A percentile compares a stretch with the other conserved stretches of the same genome.
phyloP scores from a whole-genome alignment of 108 stramenopile species.

The Poteriospumella lacustris region DNA sequence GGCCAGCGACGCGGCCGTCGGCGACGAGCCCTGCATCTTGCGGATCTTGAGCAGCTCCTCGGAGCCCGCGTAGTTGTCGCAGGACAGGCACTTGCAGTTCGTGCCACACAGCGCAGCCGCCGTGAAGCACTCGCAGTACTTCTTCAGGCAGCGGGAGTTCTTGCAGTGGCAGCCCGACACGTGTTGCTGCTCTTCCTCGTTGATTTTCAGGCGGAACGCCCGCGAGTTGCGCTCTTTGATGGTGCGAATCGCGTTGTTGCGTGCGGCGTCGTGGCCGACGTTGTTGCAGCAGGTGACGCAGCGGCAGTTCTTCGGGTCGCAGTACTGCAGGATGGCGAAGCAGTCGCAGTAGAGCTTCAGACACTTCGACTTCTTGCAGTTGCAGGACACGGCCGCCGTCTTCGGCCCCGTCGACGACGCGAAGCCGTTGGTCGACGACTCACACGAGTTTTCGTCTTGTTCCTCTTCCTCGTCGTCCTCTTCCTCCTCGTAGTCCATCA shows the following conservation, averaged over 20 bases:
- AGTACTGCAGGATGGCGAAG: conserved; percentile 73
- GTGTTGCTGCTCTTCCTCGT: conserved; percentile 28
- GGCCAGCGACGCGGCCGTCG: too few relatives aligned
- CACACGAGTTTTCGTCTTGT: too few relatives aligned
- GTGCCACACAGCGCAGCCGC: conserved; percentile 69
- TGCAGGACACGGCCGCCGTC: conserved; percentile 69
- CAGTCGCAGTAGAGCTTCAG: conserved; percentile 94
- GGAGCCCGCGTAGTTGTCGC: conserved; percentile 64
- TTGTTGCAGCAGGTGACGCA: conserved; percentile 78
- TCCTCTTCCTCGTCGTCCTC: too few relatives aligned
- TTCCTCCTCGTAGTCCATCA: too few relatives aligned
- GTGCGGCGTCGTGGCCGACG: conserved; percentile 64
- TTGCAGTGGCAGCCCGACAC: conserved; percentile 43
- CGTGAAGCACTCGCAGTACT: conserved; percentile 85
- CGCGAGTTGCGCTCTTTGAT: conserved; percentile 74
- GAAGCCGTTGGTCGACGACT: too few relatives aligned
- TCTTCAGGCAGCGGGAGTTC: conserved; percentile 57
- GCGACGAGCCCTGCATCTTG: background rate
- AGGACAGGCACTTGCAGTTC: conserved; percentile 83
- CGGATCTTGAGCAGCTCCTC: background rate
- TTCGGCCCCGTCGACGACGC: too few relatives aligned
- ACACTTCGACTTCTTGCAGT: conserved; percentile 88
- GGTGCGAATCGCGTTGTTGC: conserved; percentile 67
- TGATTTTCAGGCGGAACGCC: conserved; percentile 83
- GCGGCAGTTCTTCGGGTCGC: conserved; percentile 66